These are phyloP conservation scores for Mastigamoeba balamuthi DNA, from an alignment of 78 protist genomes.

Conservation along the genomic window DNA sequence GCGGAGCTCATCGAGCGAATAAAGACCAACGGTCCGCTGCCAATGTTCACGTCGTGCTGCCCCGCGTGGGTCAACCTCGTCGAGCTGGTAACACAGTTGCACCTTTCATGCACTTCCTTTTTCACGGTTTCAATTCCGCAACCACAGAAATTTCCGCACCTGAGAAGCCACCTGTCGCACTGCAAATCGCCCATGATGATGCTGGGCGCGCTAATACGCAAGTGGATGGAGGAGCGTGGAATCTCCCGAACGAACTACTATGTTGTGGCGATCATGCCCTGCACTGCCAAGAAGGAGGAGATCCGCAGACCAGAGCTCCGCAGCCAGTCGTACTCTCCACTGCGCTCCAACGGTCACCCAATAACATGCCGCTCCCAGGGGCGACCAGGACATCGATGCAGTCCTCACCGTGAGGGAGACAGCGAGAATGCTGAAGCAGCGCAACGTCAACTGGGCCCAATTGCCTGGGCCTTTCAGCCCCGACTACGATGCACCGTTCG, in stretches of 20 bases:
- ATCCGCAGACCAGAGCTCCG: background rate
- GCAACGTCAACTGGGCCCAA: background rate
- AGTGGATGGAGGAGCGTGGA: background rate
- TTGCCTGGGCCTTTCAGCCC: background rate
- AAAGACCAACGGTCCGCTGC: background rate
- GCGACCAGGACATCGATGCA: background rate
- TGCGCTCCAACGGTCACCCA: too few species aligned
- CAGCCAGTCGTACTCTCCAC: background rate
- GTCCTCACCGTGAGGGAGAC: background rate
- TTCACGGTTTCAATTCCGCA: background rate
- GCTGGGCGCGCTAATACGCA: background rate
- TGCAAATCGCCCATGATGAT: background rate
- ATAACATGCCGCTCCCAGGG: too few species aligned
- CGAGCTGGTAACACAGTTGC: background rate
- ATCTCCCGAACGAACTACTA: background rate
- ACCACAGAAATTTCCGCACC: background rate
- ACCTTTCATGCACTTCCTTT: background rate
- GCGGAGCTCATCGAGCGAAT: slow-evolving; percentile 24
- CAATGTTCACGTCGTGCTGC: slow-evolving; percentile 61
- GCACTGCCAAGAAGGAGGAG: background rate
- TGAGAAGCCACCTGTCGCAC: background rate
- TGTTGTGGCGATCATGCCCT: background rate
- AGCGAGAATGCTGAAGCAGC: background rate
- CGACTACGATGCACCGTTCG: background rate
- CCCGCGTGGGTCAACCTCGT: slow-evolving; percentile 45